These are phyloP conservation scores for Naganishia vishniacii DNA, from an alignment of 768 basidiomycete species.

Conservation along the genomic window DNA sequence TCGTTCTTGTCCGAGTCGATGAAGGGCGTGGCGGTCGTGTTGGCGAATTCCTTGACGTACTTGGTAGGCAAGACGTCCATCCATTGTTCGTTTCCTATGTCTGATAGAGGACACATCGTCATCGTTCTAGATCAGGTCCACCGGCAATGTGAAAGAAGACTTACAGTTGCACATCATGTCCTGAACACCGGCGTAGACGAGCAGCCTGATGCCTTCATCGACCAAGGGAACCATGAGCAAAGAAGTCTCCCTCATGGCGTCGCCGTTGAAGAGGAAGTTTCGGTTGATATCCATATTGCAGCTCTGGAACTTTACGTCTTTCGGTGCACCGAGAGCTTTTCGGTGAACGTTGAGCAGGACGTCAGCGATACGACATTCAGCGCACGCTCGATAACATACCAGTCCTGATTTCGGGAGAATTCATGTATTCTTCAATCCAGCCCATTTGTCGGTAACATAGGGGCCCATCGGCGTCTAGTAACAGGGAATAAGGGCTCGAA, in stretches of 20 bases:
- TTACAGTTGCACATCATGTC: slow-evolving; percentile 88
- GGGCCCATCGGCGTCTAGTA: too few species aligned
- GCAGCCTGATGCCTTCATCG: slow-evolving; percentile 70
- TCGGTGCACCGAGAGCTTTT: slow-evolving; percentile 57
- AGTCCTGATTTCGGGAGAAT: slow-evolving; percentile 68
- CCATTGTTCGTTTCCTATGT: slow-evolving; percentile 55
- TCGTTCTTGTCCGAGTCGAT: slow-evolving; percentile 55
- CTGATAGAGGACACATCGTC: too few species aligned
- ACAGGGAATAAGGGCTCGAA: too few species aligned
- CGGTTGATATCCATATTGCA: slow-evolving; percentile 65
- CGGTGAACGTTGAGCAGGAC: slow-evolving; percentile 38
- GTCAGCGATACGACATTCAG: neutral
- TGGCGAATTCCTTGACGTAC: slow-evolving; percentile 61
- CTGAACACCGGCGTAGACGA: slow-evolving; percentile 70
- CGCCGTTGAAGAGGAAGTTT: slow-evolving; percentile 74
- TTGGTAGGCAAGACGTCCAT: slow-evolving; percentile 59
- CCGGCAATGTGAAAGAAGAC: slow-evolving; percentile 44
- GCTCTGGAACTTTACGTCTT: slow-evolving; percentile 42
- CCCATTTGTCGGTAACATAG: slow-evolving; percentile 58
- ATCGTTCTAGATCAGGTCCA: too few species aligned
- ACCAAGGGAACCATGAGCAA: slow-evolving; percentile 72
- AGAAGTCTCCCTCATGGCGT: slow-evolving; percentile 78
- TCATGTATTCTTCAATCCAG: slow-evolving; percentile 88
- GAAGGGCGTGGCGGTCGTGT: slow-evolving; percentile 55
- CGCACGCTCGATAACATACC: slow-evolving; percentile 40